Evolutionary conservation across 2,329 filamentous ascomycete species (phyloP), one percentile per base, ranked within the genome.

Genomic region (Clonostachys solani): DNA sequence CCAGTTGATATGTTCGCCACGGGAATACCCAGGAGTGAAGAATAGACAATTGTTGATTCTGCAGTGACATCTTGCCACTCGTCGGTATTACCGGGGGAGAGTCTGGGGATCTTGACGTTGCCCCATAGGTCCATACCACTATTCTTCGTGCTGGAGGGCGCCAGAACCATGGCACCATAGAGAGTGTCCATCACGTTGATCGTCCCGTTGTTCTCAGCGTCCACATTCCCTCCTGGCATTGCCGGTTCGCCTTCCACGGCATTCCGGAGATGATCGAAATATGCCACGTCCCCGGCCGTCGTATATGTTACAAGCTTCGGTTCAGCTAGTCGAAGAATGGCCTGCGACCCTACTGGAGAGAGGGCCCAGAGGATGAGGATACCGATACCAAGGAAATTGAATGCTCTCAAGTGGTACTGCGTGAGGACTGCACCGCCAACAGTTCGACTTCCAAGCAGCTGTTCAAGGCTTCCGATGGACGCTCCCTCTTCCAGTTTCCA

Each of bases 381-480:
- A 18, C 15, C 36, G 15, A 38, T 8, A 5, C 15, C 15, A 1
- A 46, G 36, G 7, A 33, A 6, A 16, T 49, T 48, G n/a, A 46
- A 40, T 18, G 9, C 33, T 33, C 36, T 35, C 5, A 49, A 43
- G 13, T 46, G 40, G 43, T 46, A 23, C 10, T 46, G 50, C 2
- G 50, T 48, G 8, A 42, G 5, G 6, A 52, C 10, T 13, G 50
- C 45, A 3, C 46, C 43, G 1, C 50, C 48, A 15, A 54, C 35
- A 3, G 52, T 54, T 2, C 45, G 48, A 9, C 52, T 54, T 6
- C 52, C 48, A 5, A 52, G 47, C 5, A 52, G 19, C 15, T 52
- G 50, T 17, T 52, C 52, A 1, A 54, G 45, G 5, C 37, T 34
- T 1, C 36, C 35, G 12, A 54, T 16, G 0, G 50, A 43, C 3